Percentiles rank a stretch among this genome's conserved stretches.
Conservation (phyloP, 257 asterid genomes). For the Plectranthus barbatus region DNA sequence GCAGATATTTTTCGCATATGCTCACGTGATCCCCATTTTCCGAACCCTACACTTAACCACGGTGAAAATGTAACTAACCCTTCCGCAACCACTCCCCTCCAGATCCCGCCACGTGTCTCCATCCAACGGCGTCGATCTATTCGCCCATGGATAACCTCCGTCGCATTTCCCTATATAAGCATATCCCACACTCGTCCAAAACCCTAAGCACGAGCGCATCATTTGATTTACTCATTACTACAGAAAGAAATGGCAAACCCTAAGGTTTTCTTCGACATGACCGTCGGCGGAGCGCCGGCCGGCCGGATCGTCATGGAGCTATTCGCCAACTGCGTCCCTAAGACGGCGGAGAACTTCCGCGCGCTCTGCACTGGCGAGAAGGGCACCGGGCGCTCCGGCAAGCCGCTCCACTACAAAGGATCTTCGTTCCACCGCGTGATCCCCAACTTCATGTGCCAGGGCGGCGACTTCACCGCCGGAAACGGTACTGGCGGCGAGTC, state of each 20-base stretch:
- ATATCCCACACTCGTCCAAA: background rate
- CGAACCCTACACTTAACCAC: conserved; percentile 23
- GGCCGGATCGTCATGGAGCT: conserved; percentile 70
- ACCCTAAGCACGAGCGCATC: conserved; percentile 25
- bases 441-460: conserved; percentile 77
- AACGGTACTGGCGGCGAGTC: conserved; percentile 77
- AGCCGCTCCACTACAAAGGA: conserved; percentile 74
- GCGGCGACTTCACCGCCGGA: conserved; percentile 72
- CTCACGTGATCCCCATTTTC: conserved; percentile 17
- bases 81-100: background rate
- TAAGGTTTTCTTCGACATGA: conserved; percentile 60
- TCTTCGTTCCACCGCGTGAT: conserved; percentile 69
- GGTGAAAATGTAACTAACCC: conserved; percentile 6
- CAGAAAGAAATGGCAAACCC: conserved; percentile 39
- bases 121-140: conserved; percentile 21
- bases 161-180: conserved; percentile 31
- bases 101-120: conserved; percentile 25
- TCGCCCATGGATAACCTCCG: conserved; percentile 11
- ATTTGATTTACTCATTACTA: background rate
- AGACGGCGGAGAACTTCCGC: conserved; percentile 60
- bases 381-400: conserved; percentile 45
- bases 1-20: conserved; percentile 21
- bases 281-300: conserved; percentile 46
- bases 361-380: conserved; percentile 77
- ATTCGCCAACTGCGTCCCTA: conserved; percentile 42